phyloP scores from a whole-genome alignment of 805 yeast species.

The Priceomyces carsonii region DNA sequence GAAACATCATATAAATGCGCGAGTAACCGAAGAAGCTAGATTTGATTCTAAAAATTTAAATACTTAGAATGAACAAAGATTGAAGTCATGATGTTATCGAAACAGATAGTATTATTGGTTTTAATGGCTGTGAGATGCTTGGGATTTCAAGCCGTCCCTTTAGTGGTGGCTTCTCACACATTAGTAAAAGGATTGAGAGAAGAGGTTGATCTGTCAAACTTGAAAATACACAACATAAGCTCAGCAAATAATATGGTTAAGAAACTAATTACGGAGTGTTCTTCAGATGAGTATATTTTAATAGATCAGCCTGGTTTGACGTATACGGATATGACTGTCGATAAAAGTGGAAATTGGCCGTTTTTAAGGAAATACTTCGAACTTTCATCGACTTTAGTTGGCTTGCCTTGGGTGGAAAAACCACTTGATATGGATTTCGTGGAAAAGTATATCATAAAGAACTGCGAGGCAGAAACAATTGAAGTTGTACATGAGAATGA shows the following conservation, averaged over 20 bases:
- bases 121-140: too few relatives aligned
- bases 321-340: slow-evolving; percentile 25
- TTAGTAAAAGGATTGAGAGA: slow-evolving; percentile 31
- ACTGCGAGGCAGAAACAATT: slow-evolving; percentile 54
- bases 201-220: slow-evolving; percentile 20
- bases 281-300: slow-evolving; percentile 38
- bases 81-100: too few relatives aligned
- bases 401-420: slow-evolving; percentile 53
- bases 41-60: too few relatives aligned
- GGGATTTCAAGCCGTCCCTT: slow-evolving; percentile 26
- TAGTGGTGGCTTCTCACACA: slow-evolving; percentile 41
- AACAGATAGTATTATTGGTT: neutral
- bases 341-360: slow-evolving; percentile 42
- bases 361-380: slow-evolving; percentile 51
- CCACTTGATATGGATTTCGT: slow-evolving; percentile 44
- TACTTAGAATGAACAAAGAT: too few relatives aligned
- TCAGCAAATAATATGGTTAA: slow-evolving; percentile 36
- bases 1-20: too few relatives aligned
- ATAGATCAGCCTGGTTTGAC: slow-evolving; percentile 41
- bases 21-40: too few relatives aligned
- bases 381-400: slow-evolving; percentile 60
- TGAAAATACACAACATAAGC: slow-evolving; percentile 20
- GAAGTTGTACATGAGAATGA: slow-evolving; percentile 39
- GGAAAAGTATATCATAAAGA: slow-evolving; percentile 41
- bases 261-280: slow-evolving; percentile 36